Conservation (phyloP, 1,139 yeast species). For the Geotrichum fermentans region DNA sequence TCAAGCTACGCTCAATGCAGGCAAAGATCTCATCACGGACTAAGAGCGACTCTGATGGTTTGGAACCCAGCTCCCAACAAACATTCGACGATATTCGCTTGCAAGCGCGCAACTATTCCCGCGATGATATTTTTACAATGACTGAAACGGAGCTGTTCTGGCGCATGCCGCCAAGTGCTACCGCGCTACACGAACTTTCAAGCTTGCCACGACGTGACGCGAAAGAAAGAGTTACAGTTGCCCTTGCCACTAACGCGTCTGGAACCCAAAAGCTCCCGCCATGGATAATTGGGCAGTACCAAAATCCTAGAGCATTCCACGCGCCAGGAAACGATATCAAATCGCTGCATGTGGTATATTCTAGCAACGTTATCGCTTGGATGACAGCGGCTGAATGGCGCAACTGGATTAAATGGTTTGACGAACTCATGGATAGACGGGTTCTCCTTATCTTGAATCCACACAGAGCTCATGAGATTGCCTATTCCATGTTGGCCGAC, state of each 20-base stretch:
- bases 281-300: slow-evolving; percentile 19
- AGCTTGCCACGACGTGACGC: slow-evolving; percentile 1
- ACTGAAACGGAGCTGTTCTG: slow-evolving; percentile 17
- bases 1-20: slow-evolving; percentile 14
- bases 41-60: not conserved
- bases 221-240: slow-evolving; percentile 15
- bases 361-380: slow-evolving; percentile 19
- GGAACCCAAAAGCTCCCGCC: slow-evolving; percentile 19
- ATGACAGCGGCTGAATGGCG: slow-evolving; percentile 18
- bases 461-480: slow-evolving; percentile 18
- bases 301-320: slow-evolving; percentile 9
- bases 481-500: slow-evolving; percentile 11
- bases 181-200: not conserved
- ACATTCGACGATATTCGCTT: not conserved
- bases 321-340: slow-evolving; percentile 17
- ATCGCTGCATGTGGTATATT: slow-evolving; percentile 9
- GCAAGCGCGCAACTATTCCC: not conserved
- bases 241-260: slow-evolving; percentile 18
- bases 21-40: slow-evolving; percentile 18
- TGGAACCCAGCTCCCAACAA: not conserved
- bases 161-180: slow-evolving; percentile 10
- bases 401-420: slow-evolving; percentile 20
- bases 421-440: slow-evolving; percentile 14
- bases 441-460: slow-evolving; percentile 19
- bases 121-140: slow-evolving; percentile 18